Conservation (phyloP, 345 rosid genomes). For the Toxicodendron radicans region DNA sequence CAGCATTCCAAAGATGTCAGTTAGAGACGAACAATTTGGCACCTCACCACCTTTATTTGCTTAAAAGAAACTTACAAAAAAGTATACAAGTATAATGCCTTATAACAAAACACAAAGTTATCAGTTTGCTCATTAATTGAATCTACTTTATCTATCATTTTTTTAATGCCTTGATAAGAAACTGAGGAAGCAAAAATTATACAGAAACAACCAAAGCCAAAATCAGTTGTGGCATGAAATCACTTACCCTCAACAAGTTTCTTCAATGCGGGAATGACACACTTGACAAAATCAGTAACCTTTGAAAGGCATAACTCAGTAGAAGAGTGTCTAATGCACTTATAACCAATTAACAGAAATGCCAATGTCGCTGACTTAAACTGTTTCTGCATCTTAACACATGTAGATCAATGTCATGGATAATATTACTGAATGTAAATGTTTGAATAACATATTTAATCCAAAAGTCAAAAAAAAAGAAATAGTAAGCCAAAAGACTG, state of each 20-base stretch:
- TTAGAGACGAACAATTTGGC: background rate
- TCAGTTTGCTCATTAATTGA: background rate
- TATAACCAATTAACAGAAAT: constrained; percentile 64
- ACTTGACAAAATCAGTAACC: constrained; percentile 62
- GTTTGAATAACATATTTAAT: constrained; percentile 6
- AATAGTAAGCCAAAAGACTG: background rate
- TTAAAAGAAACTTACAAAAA: background rate
- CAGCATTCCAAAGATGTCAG: background rate
- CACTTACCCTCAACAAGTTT: constrained; percentile 51
- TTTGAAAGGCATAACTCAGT: constrained; percentile 59
- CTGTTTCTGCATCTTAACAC: constrained; percentile 50
- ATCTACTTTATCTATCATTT: background rate
- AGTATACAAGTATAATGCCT: background rate
- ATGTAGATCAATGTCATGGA: background rate
- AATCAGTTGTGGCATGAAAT: constrained; percentile 8
- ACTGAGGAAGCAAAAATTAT: background rate
- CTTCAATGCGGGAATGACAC: constrained; percentile 47
- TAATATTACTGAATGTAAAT: background rate
- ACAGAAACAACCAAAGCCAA: background rate
- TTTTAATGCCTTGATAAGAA: background rate
- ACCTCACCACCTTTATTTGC: background rate
- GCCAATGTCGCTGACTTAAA: constrained; percentile 56
- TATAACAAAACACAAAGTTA: background rate
- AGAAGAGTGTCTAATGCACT: constrained; percentile 68
- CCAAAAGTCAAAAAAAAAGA: constrained; percentile 6